phyloP scores from a whole-genome alignment of 2,329 filamentous ascomycete species.

The Graphilbum sp. region DNA sequence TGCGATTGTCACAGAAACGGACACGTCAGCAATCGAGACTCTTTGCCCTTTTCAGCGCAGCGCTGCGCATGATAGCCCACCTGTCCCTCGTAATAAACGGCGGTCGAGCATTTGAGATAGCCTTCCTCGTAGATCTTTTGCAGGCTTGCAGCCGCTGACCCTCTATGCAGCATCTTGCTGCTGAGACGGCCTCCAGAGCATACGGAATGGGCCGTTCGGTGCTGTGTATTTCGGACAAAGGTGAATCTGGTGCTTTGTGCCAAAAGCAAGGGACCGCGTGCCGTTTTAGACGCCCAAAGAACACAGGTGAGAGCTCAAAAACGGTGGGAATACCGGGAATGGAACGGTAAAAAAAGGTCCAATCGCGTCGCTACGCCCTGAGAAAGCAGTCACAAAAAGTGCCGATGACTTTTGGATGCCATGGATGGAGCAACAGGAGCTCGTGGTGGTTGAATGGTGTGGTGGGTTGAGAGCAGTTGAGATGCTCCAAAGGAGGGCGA shows the following conservation, averaged over 20 bases:
- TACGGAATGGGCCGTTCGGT: constrained; percentile 1
- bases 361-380: no score
- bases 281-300: no score
- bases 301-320: no score
- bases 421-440: not conserved
- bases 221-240: no score
- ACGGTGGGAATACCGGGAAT: no score
- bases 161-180: constrained; percentile 35
- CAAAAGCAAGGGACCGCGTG: no score
- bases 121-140: constrained; percentile 98
- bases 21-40: constrained; percentile 21
- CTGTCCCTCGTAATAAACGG: constrained; percentile 89
- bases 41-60: constrained; percentile 51
- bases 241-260: no score
- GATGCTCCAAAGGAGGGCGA: not conserved
- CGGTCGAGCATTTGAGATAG: constrained; percentile 86
- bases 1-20: constrained; percentile 28
- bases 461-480: not conserved
- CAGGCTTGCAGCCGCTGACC: constrained; percentile 46
- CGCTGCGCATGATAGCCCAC: constrained; percentile 26
- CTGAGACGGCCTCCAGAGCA: constrained; percentile 5
- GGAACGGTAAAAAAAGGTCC: no score
- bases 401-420: not conserved
- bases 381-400: no score
- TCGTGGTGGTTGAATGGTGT: not conserved